A percentile compares a stretch with the other conserved stretches of the same genome.
phyloP scores from a whole-genome alignment of 2,329 filamentous ascomycete genomes.

The Diaporthe caulivora region DNA sequence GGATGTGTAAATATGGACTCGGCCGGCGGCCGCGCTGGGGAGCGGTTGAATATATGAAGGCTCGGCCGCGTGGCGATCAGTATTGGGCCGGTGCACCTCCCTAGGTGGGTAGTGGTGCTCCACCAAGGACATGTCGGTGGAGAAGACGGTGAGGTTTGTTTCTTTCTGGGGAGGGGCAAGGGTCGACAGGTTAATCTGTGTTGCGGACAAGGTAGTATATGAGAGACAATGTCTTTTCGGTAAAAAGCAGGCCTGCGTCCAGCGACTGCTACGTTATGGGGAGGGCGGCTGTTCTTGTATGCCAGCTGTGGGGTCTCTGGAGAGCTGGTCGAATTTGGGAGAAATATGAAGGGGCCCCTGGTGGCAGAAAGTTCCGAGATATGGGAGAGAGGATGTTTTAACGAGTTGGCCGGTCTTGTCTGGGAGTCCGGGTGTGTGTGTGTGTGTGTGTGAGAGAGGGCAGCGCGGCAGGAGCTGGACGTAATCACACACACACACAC shows the following conservation, averaged over 20 bases:
- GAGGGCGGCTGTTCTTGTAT: slow-evolving; percentile 29
- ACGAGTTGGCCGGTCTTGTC: slow-evolving; percentile 38
- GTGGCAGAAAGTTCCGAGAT: slow-evolving; percentile 21
- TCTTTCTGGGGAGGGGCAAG: slow-evolving; percentile 7
- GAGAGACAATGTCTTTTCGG: slow-evolving; percentile 38
- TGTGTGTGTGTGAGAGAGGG: background rate
- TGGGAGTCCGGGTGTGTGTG: background rate
- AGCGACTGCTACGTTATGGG: slow-evolving; percentile 29
- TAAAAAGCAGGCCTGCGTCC: slow-evolving; percentile 23
- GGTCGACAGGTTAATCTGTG: slow-evolving; percentile 29
- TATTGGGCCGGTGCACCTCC: slow-evolving; percentile 37
- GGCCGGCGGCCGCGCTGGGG: slow-evolving; percentile 35
- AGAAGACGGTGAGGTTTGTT: slow-evolving; percentile 27
- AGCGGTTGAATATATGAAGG: slow-evolving; percentile 36
- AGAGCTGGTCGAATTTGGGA: slow-evolving; percentile 13
- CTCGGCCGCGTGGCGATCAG: slow-evolving; percentile 36
- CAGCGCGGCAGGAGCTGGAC: no score
- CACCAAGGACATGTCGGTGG: slow-evolving; percentile 41
- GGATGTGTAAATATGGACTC: slow-evolving; percentile 23
- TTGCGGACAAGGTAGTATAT: slow-evolving; percentile 40
- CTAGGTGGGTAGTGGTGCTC: slow-evolving; percentile 38
- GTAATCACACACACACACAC: background rate
- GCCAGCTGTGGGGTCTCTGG: slow-evolving; percentile 18
- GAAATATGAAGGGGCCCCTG: slow-evolving; percentile 33
- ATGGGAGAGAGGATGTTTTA: slow-evolving; percentile 38